Base-by-base conservation (phyloP, 2,329 filamentous ascomycete genomes). In the Colletotrichum neosansevieriae region DNA sequence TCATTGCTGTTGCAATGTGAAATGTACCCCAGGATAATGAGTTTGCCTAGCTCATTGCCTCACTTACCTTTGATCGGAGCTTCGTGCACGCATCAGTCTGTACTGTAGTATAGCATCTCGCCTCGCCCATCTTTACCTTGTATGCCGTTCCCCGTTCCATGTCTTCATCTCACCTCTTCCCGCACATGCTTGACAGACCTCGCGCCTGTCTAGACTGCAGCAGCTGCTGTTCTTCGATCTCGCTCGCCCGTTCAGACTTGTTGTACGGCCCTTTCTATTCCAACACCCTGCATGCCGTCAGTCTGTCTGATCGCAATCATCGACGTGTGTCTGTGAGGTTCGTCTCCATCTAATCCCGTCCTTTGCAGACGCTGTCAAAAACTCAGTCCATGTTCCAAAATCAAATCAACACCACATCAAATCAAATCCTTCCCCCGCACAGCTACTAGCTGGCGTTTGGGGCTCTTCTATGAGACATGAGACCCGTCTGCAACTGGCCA, bases 391-490 rank as follows among this genome's bases (percentile, higher is more conserved):
- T 44, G 53, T 38, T 40, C 45, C 38, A 29, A 54, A 65, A 54
- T 42, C 40, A 66, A 50, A 60, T 21, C 54, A 19, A 42, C 6
- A 42, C 36, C 17, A 32, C 29, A 40, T 24, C 21, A 54, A 53
- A 66, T 69, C 61, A 66, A 69, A 69, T 60, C 59, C 62, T 56
- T 21, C 54, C 66, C 32, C 54, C 66, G 56, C 61, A 69, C 62
- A 44, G 47, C 51, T 59, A 38, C 24, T 9, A 6, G 29, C 56
- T 60, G 42, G 34, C 62, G 66, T 66, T 63, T 66, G 58, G 66
- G 62, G 42, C 61, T 66, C 56, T 66, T 56, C 61, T 69, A 36
- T 69, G 66, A 69, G 66, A 69, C 66, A 40, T 60, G 66, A 69
- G 61, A 60, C 54, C 66, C 40, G 54, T 56, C 42, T 49, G 58